A percentile compares a stretch with the other conserved stretches of the same genome.
phyloP scores from a whole-genome alignment of 2,329 filamentous ascomycete species.

The Talaromyces albobiverticillius region DNA sequence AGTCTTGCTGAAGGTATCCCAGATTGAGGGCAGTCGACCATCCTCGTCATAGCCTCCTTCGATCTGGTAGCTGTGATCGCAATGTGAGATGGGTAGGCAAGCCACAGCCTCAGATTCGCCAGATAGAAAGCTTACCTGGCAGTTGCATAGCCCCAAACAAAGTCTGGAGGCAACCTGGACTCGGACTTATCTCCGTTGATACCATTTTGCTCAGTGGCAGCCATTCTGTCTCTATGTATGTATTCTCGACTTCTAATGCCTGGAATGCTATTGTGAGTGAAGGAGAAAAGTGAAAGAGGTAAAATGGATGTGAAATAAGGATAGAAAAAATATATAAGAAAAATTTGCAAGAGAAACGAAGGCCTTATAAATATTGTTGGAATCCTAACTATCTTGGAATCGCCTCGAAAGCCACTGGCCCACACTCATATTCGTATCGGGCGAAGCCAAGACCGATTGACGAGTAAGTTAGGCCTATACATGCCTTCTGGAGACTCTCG shows the following conservation, averaged over 20 bases:
- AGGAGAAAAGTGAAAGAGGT: background rate
- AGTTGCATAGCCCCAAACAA: conserved; percentile 78
- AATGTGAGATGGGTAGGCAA: background rate
- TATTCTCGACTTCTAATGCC: background rate
- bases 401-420: background rate
- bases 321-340: background rate
- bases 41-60: conserved; percentile 73
- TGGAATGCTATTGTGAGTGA: background rate
- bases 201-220: background rate
- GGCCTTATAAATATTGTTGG: background rate
- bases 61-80: conserved; percentile 73
- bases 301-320: background rate
- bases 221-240: conserved; percentile 1
- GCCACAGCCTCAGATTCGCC: background rate
- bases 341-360: background rate
- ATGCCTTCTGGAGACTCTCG: no score
- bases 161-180: conserved; percentile 60
- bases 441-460: background rate
- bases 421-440: background rate
- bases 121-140: conserved; percentile 54
- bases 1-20: conserved; percentile 82
- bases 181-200: conserved; percentile 16
- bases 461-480: no score
- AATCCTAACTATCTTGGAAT: background rate
- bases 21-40: conserved; percentile 78